These are phyloP conservation scores for Oryza brachyantha DNA, from an alignment of 176 grass and related monocot species.

Conservation along the genomic window DNA sequence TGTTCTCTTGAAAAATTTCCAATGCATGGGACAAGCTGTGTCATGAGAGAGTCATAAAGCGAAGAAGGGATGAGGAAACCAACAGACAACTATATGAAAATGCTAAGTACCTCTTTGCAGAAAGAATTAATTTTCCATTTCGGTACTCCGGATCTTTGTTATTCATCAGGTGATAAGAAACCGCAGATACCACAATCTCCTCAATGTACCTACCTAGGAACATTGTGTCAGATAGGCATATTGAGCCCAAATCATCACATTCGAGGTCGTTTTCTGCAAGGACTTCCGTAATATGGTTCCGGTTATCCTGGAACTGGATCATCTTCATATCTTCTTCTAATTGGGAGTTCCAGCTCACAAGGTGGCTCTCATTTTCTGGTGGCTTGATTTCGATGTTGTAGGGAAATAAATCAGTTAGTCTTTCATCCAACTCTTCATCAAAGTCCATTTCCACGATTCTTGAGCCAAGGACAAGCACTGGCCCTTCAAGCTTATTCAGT, in stretches of 20 bases:
- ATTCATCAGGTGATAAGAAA: constrained; percentile 92
- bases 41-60: constrained; percentile 28
- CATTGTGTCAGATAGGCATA: constrained; percentile 75
- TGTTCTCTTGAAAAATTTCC: constrained; percentile 79
- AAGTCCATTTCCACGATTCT: constrained; percentile 47
- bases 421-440: constrained; percentile 65
- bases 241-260: constrained; percentile 73
- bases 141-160: constrained; percentile 67
- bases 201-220: constrained; percentile 63
- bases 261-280: constrained; percentile 77
- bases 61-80: constrained; percentile 18
- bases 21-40: constrained; percentile 68
- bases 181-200: constrained; percentile 75
- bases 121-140: constrained; percentile 73
- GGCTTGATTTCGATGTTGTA: constrained; percentile 75
- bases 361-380: constrained; percentile 66
- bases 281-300: constrained; percentile 77
- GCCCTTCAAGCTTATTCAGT: constrained; percentile 68
- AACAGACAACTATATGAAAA: background rate
- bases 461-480: constrained; percentile 67
- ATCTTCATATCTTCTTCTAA: constrained; percentile 95
- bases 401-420: constrained; percentile 55
- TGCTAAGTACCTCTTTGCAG: constrained; percentile 62
- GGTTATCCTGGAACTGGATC: constrained; percentile 78
- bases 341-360: constrained; percentile 83